These are phyloP conservation scores for Mortierella antarctica DNA, from an alignment of 192 early-diverging fungal genomes.

Conservation along the genomic window DNA sequence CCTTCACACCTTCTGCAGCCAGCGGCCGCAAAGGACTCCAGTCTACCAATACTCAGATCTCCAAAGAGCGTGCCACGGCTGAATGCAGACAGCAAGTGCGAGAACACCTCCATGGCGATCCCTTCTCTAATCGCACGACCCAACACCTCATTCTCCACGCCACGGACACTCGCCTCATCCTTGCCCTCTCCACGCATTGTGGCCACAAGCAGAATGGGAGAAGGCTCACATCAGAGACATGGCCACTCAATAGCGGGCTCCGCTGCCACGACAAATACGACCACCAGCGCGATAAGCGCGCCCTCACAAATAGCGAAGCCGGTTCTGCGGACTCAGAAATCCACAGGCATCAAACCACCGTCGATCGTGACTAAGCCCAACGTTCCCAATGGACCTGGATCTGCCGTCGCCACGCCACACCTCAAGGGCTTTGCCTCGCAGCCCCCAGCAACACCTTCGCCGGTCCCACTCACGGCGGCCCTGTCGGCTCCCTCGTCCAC, in stretches of 20 bases:
- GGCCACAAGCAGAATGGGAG: no score
- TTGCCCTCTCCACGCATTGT: conserved; percentile 17
- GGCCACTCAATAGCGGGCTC: no score
- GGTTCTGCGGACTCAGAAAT: conserved; percentile 10
- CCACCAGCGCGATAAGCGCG: no score
- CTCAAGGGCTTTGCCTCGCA: neutral
- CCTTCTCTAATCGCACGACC: conserved; percentile 23
- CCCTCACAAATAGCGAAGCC: conserved; percentile 21
- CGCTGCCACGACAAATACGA: no score
- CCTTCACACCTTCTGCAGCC: neutral
- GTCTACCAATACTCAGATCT: neutral
- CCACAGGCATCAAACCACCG: conserved; percentile 34
- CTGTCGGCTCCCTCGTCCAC: neutral
- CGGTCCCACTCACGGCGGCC: neutral
- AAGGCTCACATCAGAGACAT: no score
- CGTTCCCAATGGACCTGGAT: neutral
- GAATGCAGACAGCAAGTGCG: neutral
- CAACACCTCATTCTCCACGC: neutral
- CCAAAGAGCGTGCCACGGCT: conserved; percentile 2
- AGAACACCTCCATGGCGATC: neutral
- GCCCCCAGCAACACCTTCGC: conserved; percentile 14
- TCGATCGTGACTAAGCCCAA: conserved; percentile 40
- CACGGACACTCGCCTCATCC: neutral
- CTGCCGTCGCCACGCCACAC: neutral
- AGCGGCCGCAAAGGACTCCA: neutral